These are phyloP conservation scores for Metschnikowia aberdeeniae DNA, from an alignment of 805 yeast species.

Conservation along the genomic window DNA sequence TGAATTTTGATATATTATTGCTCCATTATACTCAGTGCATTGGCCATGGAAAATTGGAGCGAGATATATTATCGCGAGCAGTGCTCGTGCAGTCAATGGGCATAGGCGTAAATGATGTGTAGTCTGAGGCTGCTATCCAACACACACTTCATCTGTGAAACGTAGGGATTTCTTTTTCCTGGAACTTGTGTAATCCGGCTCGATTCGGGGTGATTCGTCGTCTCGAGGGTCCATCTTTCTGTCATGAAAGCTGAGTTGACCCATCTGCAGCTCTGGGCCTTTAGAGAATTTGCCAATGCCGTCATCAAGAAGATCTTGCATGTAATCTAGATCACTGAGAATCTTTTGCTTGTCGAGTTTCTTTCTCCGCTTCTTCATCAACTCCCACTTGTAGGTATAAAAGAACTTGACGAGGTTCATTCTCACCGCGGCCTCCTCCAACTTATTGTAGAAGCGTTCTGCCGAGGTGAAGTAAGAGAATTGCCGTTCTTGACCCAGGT, in stretches of 20 bases:
- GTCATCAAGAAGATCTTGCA: not conserved
- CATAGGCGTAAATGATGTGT: not conserved
- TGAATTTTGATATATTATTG: no score
- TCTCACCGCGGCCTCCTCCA: conserved; percentile 11
- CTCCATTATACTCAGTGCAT: no score
- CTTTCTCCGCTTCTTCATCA: conserved; percentile 1
- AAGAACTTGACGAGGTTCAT: conserved; percentile 13
- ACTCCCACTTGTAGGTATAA: conserved; percentile 8
- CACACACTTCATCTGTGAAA: conserved; percentile 4
- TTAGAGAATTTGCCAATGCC: not conserved
- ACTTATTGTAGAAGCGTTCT: conserved; percentile 4
- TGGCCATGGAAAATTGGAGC: no score
- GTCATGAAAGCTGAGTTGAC: not conserved
- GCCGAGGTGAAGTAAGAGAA: conserved; percentile 4
- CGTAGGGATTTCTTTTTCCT: conserved; percentile 2
- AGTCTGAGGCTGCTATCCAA: not conserved
- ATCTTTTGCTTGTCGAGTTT: not conserved
- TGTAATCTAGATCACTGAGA: not conserved
- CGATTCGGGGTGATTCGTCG: not conserved
- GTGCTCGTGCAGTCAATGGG: not conserved
- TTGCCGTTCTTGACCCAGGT: conserved; percentile 5
- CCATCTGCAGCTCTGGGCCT: conserved; percentile 1
- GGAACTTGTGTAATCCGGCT: not conserved
- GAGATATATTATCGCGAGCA: no score
- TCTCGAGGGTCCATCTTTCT: not conserved